Evolutionary conservation across 805 yeast genomes (phyloP), one percentile per base, ranked within the genome.

Genomic region (Starmerella floris): DNA sequence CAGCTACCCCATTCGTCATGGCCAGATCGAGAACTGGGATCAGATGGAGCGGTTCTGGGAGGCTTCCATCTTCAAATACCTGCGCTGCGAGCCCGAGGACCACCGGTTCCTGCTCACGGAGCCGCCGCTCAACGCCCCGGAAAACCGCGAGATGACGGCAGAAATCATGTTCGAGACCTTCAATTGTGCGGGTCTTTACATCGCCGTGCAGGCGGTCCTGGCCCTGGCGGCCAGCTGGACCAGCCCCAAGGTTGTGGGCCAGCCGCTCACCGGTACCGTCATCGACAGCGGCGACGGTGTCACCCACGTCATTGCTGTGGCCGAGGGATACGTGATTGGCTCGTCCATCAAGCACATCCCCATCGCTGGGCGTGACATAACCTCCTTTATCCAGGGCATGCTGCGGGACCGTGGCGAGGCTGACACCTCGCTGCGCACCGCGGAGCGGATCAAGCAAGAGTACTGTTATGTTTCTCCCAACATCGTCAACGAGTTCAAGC

Each of bases 31-130:
- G 63, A 84, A 91, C 62, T 91, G 98, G 98, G 98, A 91, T 66
- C 96, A 91, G 60, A 91, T 91, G 98, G 98, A 91, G 64, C 73
- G 98, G 60, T 88, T 85, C 63, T 91, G 98, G 98, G 97, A 91
- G 59, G 82, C 83, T 57, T 83, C 95, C 37, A 87, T 91, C 57
- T 91, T 91, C 69, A 88, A 91, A 66, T 91, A 91, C 61, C 72
- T 91, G 54, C 77, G 95, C 62, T 84, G 97, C 61, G 98, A 91
- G 65, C 99, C 99, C 15, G 99, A 91, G 62, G 99, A 91, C 64
- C 99, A 91, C 59, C 85, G 83, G 60, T 91, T 91, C 64, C 67
- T 91, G 44, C 66, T 91, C 45, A 91, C 99, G 40, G 99, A 91
- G 66, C 99, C 99, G 10, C 99, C 99, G 20, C 73, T 91, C 52